Conservation (phyloP, 345 rosid species). For the Orychophragmus violaceus region DNA sequence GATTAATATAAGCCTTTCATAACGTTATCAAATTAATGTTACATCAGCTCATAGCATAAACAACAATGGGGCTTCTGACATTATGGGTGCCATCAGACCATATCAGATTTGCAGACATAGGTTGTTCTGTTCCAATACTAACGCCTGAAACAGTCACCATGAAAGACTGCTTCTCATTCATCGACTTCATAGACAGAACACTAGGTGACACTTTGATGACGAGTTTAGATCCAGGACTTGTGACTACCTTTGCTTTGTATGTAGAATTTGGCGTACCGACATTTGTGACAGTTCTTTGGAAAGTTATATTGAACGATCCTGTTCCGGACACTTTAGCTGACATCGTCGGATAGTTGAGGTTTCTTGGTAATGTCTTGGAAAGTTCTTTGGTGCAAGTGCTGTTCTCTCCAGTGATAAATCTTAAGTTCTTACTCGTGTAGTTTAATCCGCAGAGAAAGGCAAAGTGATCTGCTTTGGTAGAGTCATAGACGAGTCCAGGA, state of each 20-base stretch:
- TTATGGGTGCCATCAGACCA: conserved; percentile 34
- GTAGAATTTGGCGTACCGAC: conserved; percentile 41
- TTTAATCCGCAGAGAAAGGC: conserved; percentile 40
- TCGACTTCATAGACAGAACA: conserved; percentile 25
- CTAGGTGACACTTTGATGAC: conserved; percentile 35
- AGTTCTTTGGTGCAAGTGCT: conserved; percentile 26
- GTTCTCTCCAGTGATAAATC: conserved; percentile 30
- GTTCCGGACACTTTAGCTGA: not conserved
- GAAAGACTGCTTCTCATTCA: conserved; percentile 38
- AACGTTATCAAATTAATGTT: not conserved
- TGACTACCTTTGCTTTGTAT: conserved; percentile 31
- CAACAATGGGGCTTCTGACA: conserved; percentile 35
- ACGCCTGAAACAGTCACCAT: conserved; percentile 29
- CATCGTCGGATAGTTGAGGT: conserved; percentile 22
- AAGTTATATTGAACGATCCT: conserved; percentile 9
- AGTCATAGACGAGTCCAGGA: conserved; percentile 40
- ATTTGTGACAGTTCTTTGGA: conserved; percentile 50
- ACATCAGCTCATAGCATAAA: not conserved
- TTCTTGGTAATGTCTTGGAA: not conserved
- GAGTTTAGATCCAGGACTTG: not conserved
- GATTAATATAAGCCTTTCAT: not conserved
- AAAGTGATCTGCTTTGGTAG: conserved; percentile 32
- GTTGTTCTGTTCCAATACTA: not conserved
- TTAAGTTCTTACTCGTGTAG: conserved; percentile 12
- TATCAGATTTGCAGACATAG: conserved; percentile 22